Percentiles rank a stretch among this genome's conserved stretches.
Evolutionary conservation across 2,329 filamentous ascomycete genomes (phyloP).

Genomic region (Decorospora gaudefroyi): DNA sequence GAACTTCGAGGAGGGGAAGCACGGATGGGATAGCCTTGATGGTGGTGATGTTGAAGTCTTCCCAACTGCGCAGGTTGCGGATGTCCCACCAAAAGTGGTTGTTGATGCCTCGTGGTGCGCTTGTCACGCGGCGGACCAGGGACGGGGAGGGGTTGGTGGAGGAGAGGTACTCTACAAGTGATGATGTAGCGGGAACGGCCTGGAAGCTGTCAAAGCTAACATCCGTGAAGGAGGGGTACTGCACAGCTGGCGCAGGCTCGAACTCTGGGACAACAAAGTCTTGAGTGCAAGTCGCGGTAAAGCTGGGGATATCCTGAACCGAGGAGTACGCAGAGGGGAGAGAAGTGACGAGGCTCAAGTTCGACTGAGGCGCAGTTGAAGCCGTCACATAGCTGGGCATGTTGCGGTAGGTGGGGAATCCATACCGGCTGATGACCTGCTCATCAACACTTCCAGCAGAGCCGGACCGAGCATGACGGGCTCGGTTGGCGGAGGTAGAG

Average conservation of each 20-base stretch:
- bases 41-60: constrained; percentile 72
- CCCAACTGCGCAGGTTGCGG: constrained; percentile 83
- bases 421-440: constrained; percentile 68
- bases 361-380: constrained; percentile 40
- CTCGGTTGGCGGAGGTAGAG: constrained; percentile 64
- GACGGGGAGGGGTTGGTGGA: constrained; percentile 79
- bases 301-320: constrained; percentile 42
- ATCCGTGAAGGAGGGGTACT: constrained; percentile 51
- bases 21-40: constrained; percentile 76
- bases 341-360: constrained; percentile 49
- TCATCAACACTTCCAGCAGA: constrained; percentile 72
- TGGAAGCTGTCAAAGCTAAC: constrained; percentile 47
- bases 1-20: constrained; percentile 66
- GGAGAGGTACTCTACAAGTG: constrained; percentile 77
- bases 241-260: constrained; percentile 49
- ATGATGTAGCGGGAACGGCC: constrained; percentile 60
- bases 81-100: constrained; percentile 97
- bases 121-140: constrained; percentile 77
- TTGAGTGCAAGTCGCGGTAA: constrained; percentile 35
- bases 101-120: constrained; percentile 68
- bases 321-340: constrained; percentile 44
- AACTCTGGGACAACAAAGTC: constrained; percentile 46
- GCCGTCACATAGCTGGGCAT: constrained; percentile 63
- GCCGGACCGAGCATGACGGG: constrained; percentile 57
- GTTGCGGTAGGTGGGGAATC: constrained; percentile 83